Evolutionary conservation across 345 rosid species (phyloP).

Genomic region (Conringia planisiliqua): DNA sequence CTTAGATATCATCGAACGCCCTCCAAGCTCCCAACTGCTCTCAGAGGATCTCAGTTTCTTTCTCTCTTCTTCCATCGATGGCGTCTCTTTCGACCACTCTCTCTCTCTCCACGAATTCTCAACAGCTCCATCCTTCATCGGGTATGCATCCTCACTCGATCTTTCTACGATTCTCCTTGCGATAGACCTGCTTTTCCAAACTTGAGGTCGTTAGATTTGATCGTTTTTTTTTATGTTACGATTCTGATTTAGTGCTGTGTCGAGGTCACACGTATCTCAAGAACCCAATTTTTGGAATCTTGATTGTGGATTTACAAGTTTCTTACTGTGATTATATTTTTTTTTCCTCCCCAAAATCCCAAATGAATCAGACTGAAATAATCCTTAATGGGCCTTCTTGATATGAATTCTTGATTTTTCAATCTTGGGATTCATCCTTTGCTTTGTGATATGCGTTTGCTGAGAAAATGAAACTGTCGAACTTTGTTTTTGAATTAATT

Average conservation of each 20-base stretch:
- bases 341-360: background rate
- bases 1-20: conserved; percentile 35
- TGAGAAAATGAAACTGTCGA: background rate
- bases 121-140: conserved; percentile 30
- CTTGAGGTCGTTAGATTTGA: background rate
- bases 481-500: background rate
- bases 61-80: conserved; percentile 36
- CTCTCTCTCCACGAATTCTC: conserved; percentile 41
- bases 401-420: background rate
- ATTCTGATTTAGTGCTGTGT: background rate
- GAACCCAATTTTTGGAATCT: background rate
- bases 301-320: background rate
- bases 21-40: background rate
- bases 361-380: background rate
- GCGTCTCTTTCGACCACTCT: conserved; percentile 48
- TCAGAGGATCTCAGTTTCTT: background rate
- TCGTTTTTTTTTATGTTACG: background rate
- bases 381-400: background rate
- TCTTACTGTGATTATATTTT: background rate
- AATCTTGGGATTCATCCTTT: background rate
- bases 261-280: background rate
- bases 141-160: conserved; percentile 34
- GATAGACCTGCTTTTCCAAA: no score
- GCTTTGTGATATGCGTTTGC: background rate
- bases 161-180: background rate